phyloP scores from a whole-genome alignment of 192 early-diverging fungal species.

The Phlyctochytrium bullatum region DNA sequence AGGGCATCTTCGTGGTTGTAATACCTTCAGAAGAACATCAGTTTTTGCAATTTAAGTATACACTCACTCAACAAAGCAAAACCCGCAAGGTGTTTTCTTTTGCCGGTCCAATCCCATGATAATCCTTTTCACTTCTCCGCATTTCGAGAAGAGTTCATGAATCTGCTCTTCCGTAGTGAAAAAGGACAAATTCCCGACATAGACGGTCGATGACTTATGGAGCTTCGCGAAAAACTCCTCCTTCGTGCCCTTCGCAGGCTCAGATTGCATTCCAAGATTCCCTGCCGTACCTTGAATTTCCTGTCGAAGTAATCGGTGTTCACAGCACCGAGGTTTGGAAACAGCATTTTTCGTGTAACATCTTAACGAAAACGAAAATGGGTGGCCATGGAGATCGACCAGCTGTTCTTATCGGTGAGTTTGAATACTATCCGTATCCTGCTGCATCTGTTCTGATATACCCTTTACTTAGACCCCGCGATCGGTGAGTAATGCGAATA shows the following conservation, averaged over 20 bases:
- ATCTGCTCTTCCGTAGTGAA: slow-evolving; percentile 99
- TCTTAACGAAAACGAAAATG: slow-evolving; percentile 4
- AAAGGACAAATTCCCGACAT: slow-evolving; percentile 96
- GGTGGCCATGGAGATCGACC: slow-evolving; percentile 23
- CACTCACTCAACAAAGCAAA: slow-evolving; percentile 97
- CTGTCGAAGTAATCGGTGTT: slow-evolving; percentile 25
- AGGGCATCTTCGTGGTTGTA: slow-evolving; percentile 88
- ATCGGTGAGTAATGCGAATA: no score
- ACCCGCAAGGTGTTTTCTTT: slow-evolving; percentile 94
- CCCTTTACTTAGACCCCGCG: slow-evolving; percentile 27
- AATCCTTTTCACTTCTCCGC: slow-evolving; percentile 96
- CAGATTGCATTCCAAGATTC: background rate
- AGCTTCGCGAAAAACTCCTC: slow-evolving; percentile 30
- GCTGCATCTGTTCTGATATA: background rate
- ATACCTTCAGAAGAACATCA: slow-evolving; percentile 51
- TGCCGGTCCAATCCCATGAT: slow-evolving; percentile 97
- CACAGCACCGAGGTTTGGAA: slow-evolving; percentile 21
- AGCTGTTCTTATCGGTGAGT: slow-evolving; percentile 40
- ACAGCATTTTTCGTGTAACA: slow-evolving; percentile 4
- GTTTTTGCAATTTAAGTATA: slow-evolving; percentile 3
- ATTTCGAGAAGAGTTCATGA: slow-evolving; percentile 91
- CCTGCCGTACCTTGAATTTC: slow-evolving; percentile 11
- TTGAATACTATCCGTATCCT: slow-evolving; percentile 34
- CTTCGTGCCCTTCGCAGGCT: slow-evolving; percentile 20
- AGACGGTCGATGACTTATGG: slow-evolving; percentile 71